Base-by-base conservation (phyloP, 371 early-diverging fungal genomes). In the Saksenaea oblongispora region DNA sequence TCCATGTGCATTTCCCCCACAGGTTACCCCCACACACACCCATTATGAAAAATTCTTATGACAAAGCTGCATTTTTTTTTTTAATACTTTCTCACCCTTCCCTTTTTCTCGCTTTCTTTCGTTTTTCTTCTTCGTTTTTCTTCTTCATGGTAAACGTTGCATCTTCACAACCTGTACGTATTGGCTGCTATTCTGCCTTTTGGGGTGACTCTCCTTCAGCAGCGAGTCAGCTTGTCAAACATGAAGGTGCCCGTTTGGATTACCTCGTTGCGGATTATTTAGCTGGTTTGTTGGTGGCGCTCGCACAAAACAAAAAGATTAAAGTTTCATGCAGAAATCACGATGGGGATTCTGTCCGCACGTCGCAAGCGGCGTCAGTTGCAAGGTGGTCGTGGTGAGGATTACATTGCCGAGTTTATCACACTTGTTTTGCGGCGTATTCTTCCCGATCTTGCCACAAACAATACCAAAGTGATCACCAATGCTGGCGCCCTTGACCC, bases 401-500 rank as follows among this genome's bases (percentile, higher is more conserved):
- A 79, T 58, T 90, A 83, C 68, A 83, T 91, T 28, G 75, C 78
- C 14, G 91, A 89, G 56, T 89, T 89, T 60, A 69, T 88, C 22
- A 78, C 78, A 0, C 73, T 84, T 61, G 89, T 87, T 9, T 63
- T 86, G 55, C 67, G 72, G 34, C 75, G 74, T 34, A 77, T 85
- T n/a, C 60, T 84, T 56, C 87, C 84, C 2, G 77, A 79, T 41
- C 68, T 89, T 54, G 73, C 80, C 27, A 82, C 82, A 63, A 80
- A 85, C 54, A 82, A 84, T 24, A 89, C 87, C 61, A 87, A 82
- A 64, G 71, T 91, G 47, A 77, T 91, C 62, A 91, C 91, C 26
- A 91, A 91, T 67, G 91, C 91, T 2, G 91, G 91, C 41, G 91
- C 86, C 5, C 72, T 91, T 41, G 88, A 89, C 58, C 91, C 91